A percentile compares a stretch with the other conserved stretches of the same genome.
phyloP scores from a whole-genome alignment of 306 rosid genomes.

The Alnus rubra region DNA sequence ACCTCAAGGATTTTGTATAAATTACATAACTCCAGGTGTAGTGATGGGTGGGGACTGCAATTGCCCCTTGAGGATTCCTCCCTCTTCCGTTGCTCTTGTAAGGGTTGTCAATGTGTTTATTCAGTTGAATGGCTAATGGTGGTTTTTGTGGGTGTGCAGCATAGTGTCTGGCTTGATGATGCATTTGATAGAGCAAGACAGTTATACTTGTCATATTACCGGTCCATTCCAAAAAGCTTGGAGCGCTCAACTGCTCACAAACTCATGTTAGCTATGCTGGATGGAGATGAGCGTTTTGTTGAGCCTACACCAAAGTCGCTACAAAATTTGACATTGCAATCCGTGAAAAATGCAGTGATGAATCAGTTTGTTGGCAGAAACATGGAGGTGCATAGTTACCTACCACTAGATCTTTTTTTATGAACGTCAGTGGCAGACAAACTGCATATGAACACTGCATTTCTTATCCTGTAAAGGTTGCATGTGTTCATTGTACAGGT shows the following conservation, averaged over 20 bases:
- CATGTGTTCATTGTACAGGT: slow-evolving; percentile 50
- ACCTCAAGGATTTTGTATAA: background rate
- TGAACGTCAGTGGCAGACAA: background rate
- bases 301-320: slow-evolving; percentile 93
- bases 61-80: background rate
- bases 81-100: background rate
- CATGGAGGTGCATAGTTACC: slow-evolving; percentile 77
- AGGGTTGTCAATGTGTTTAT: slow-evolving; percentile 1
- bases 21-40: background rate
- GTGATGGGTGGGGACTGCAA: background rate
- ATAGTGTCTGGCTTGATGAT: slow-evolving; percentile 97
- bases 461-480: slow-evolving; percentile 3
- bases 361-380: slow-evolving; percentile 86
- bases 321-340: slow-evolving; percentile 79
- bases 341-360: slow-evolving; percentile 92
- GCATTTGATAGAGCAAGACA: slow-evolving; percentile 98
- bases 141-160: slow-evolving; percentile 61
- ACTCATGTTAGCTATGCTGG: slow-evolving; percentile 97
- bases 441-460: slow-evolving; percentile 21
- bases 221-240: slow-evolving; percentile 98
- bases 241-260: slow-evolving; percentile 99
- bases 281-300: slow-evolving; percentile 91
- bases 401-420: slow-evolving; percentile 24
- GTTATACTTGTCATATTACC: slow-evolving; percentile 85
- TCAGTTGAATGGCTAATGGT: slow-evolving; percentile 19